A percentile compares a stretch with the other conserved stretches of the same genome.
Evolutionary conservation across 2,329 filamentous ascomycete species (phyloP).

Genomic region (Fusarium guadeloupense): DNA sequence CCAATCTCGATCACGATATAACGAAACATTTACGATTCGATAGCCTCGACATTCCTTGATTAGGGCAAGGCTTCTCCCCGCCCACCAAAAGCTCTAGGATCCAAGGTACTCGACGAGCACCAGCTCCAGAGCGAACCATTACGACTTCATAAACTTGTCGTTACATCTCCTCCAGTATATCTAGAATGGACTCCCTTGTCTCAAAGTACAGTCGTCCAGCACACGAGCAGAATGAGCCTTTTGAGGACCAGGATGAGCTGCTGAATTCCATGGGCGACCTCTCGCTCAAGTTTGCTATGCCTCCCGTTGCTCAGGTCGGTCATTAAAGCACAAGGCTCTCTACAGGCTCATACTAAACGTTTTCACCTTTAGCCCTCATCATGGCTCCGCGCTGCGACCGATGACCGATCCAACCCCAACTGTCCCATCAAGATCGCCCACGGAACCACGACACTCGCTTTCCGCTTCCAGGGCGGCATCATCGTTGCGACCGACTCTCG

Average conservation of each 20-base stretch:
- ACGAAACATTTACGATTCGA: constrained; percentile 15
- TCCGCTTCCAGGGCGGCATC: constrained; percentile 98
- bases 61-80: background rate
- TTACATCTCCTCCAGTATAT: constrained; percentile 17
- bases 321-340: background rate
- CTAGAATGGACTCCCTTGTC: constrained; percentile 88
- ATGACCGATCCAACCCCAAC: constrained; percentile 95
- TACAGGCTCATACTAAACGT: constrained; percentile 9
- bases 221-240: constrained; percentile 75
- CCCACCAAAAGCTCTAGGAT: constrained; percentile 11
- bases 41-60: background rate
- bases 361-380: constrained; percentile 73
- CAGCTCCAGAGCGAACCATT: constrained; percentile 13
- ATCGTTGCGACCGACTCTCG: constrained; percentile 98
- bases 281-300: constrained; percentile 93
- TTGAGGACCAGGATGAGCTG: constrained; percentile 76
- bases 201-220: constrained; percentile 87
- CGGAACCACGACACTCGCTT: constrained; percentile 96
- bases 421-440: constrained; percentile 99
- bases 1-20: constrained; percentile 18
- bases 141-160: constrained; percentile 14
- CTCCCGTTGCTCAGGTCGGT: constrained; percentile 87
- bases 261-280: constrained; percentile 78
- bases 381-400: constrained; percentile 96
- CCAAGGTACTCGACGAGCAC: constrained; percentile 6